Evolutionary conservation across 805 yeast genomes (phyloP).

Genomic region (Zygoascus tannicola): DNA sequence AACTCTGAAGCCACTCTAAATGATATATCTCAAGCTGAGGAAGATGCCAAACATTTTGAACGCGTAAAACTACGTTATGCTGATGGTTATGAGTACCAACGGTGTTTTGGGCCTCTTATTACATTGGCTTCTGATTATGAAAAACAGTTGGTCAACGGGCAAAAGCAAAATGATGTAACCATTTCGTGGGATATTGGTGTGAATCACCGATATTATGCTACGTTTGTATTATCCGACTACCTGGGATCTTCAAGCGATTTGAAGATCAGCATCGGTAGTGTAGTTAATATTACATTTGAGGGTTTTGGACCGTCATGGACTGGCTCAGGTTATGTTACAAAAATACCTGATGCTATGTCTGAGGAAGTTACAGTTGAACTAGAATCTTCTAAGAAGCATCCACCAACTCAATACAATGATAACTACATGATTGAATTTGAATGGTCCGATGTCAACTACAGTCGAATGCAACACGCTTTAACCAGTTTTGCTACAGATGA

Average conservation of each 20-base stretch:
- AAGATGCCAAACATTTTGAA: slow-evolving; percentile 46
- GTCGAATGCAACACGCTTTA: slow-evolving; percentile 76
- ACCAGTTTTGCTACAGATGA: slow-evolving; percentile 59
- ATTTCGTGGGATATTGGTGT: slow-evolving; percentile 67
- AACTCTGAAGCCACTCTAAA: slow-evolving; percentile 62
- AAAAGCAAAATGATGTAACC: slow-evolving; percentile 60
- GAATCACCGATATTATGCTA: slow-evolving; percentile 56
- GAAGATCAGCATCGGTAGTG: slow-evolving; percentile 79
- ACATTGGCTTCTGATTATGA: slow-evolving; percentile 77
- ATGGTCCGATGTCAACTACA: slow-evolving; percentile 80
- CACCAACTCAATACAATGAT: slow-evolving; percentile 48
- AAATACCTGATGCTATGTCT: slow-evolving; percentile 55
- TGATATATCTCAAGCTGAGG: slow-evolving; percentile 44
- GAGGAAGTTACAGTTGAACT: slow-evolving; percentile 70
- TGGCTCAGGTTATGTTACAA: slow-evolving; percentile 59
- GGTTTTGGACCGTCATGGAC: slow-evolving; percentile 62
- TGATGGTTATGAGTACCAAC: slow-evolving; percentile 79
- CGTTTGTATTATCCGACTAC: slow-evolving; percentile 52
- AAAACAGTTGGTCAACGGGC: slow-evolving; percentile 60
- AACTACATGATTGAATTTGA: slow-evolving; percentile 79
- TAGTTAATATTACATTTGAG: slow-evolving; percentile 54
- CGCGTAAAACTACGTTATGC: slow-evolving; percentile 70
- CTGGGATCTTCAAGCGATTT: slow-evolving; percentile 50
- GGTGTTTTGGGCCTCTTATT: slow-evolving; percentile 75
- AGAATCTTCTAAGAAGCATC: slow-evolving; percentile 28